Conservation (phyloP, 345 rosid genomes). For the Litchi chinensis region DNA sequence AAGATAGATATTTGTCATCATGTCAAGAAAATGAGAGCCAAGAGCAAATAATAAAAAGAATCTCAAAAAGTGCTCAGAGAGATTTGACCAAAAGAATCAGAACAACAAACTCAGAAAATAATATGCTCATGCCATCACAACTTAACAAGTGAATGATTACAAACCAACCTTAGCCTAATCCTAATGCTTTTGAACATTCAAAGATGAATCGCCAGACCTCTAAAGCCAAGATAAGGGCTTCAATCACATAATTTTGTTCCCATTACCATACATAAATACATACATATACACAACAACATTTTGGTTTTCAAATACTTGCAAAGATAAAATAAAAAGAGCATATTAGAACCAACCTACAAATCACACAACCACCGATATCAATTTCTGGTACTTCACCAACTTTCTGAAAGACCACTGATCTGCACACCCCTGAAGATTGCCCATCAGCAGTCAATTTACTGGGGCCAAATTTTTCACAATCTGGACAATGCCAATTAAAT, state of each 20-base stretch:
- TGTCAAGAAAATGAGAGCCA: background rate
- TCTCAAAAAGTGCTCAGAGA: background rate
- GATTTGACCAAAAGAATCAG: background rate
- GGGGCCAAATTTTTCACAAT: slow-evolving; percentile 58
- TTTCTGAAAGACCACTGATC: slow-evolving; percentile 64
- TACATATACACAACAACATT: background rate
- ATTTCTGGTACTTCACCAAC: slow-evolving; percentile 73
- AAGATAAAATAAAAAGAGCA: background rate
- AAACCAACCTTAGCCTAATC: background rate
- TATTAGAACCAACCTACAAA: slow-evolving; percentile 73
- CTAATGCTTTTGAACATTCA: slow-evolving; percentile 5
- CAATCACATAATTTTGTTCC: background rate
- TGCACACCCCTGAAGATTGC: slow-evolving; percentile 39
- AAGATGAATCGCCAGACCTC: background rate
- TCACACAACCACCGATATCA: slow-evolving; percentile 90
- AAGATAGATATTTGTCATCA: background rate
- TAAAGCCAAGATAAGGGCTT: slow-evolving; percentile 6
- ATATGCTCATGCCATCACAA: background rate
- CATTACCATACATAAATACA: background rate
- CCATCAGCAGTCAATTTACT: slow-evolving; percentile 43
- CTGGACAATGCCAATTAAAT: slow-evolving; percentile 77
- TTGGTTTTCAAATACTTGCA: background rate
- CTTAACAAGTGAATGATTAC: background rate
- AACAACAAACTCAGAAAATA: background rate
- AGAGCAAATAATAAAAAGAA: background rate